A percentile compares a stretch with the other conserved stretches of the same genome.
Evolutionary conservation across 2,329 filamentous ascomycete species (phyloP).

Genomic region (Alternaria brassicae): DNA sequence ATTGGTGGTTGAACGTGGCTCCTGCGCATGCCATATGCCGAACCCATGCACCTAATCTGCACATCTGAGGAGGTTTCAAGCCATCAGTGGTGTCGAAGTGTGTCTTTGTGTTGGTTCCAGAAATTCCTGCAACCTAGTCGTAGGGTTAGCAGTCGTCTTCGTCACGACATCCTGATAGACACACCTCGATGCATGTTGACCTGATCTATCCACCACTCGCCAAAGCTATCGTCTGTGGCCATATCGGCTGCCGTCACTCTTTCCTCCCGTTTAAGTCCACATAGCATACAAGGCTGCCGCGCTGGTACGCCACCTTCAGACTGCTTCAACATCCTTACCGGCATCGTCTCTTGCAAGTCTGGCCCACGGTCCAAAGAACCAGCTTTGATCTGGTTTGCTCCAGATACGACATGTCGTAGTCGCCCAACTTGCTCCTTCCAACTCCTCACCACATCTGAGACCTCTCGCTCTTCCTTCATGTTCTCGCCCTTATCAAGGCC

Average conservation of each 20-base stretch:
- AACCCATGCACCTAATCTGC: not conserved
- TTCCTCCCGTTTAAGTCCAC: conserved; percentile 88
- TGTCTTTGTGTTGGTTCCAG: conserved; percentile 78
- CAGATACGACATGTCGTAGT: conserved; percentile 74
- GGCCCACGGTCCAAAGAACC: conserved; percentile 63
- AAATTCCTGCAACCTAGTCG: conserved; percentile 75
- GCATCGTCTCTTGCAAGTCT: conserved; percentile 73
- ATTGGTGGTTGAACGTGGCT: conserved; percentile 13
- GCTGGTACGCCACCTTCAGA: conserved; percentile 74
- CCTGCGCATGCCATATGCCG: conserved; percentile 4
- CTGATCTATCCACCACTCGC: conserved; percentile 92
- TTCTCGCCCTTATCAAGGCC: conserved; percentile 83
- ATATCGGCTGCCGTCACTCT: conserved; percentile 77
- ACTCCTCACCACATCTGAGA: conserved; percentile 73
- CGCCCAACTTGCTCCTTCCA: conserved; percentile 81
- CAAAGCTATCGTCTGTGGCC: conserved; percentile 86
- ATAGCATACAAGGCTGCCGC: conserved; percentile 79
- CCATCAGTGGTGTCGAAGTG: conserved; percentile 70
- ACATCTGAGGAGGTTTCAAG: not conserved
- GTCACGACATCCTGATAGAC: not conserved
- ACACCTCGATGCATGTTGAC: conserved; percentile 69
- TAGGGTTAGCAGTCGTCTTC: conserved; percentile 39
- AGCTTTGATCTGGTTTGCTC: conserved; percentile 61
- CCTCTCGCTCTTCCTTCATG: conserved; percentile 85
- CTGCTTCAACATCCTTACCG: conserved; percentile 67